phyloP scores from a whole-genome alignment of 306 rosid genomes.

The Luffa acutangula region DNA sequence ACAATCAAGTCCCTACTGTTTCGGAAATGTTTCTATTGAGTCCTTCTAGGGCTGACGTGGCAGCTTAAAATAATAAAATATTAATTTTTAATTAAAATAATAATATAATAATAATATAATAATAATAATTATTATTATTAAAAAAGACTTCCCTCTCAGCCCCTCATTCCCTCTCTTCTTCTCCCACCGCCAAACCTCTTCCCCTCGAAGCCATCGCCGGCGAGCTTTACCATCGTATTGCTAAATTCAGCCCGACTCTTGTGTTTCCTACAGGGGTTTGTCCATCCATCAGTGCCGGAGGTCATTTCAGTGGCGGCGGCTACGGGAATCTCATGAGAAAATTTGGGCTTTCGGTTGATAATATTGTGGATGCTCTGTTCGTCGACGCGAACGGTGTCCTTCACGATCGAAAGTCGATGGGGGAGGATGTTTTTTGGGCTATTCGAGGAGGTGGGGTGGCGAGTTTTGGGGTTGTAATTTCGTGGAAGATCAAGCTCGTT shows the following conservation, averaged over 20 bases:
- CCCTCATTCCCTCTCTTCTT: too few relatives aligned
- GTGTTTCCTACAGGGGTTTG: slow-evolving; percentile 66
- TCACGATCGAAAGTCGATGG: slow-evolving; percentile 43
- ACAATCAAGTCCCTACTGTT: too few relatives aligned
- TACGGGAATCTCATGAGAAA: slow-evolving; percentile 65
- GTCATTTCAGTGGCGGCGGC: slow-evolving; percentile 76
- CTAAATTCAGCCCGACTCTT: slow-evolving; percentile 43
- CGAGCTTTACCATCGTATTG: slow-evolving; percentile 50
- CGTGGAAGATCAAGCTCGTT: slow-evolving; percentile 46
- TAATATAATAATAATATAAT: too few relatives aligned
- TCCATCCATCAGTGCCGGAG: slow-evolving; percentile 61
- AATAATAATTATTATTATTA: too few relatives aligned
- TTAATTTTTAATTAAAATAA: too few relatives aligned
- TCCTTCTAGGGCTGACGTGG: too few relatives aligned
- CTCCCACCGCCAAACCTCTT: too few relatives aligned
- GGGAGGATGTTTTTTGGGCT: slow-evolving; percentile 81
- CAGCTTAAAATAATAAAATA: too few relatives aligned
- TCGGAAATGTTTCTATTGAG: too few relatives aligned
- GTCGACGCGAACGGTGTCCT: slow-evolving; percentile 45
- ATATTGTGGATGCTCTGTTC: slow-evolving; percentile 52
- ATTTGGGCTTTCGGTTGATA: slow-evolving; percentile 51
- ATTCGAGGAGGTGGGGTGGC: slow-evolving; percentile 76
- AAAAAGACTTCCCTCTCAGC: too few relatives aligned
- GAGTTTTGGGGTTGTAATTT: slow-evolving; percentile 55
- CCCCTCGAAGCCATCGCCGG: slow-evolving; percentile 76